Percentiles rank a stretch among this genome's conserved stretches.
phyloP scores from a whole-genome alignment of 148 eudicot genomes.

The Gaultheria prostrata region DNA sequence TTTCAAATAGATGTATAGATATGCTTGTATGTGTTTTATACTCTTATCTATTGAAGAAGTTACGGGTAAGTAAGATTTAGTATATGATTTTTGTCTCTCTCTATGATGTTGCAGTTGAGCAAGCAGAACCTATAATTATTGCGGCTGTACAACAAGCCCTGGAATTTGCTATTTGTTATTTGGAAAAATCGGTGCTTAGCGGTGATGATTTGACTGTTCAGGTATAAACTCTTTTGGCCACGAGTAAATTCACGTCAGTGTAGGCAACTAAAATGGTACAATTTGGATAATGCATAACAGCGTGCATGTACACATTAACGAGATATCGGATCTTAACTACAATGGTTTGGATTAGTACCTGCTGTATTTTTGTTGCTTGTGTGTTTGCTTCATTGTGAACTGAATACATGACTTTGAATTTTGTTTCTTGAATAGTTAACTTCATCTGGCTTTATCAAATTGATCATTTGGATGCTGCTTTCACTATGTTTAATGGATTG shows the following conservation, averaged over 20 bases:
- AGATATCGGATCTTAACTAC: not conserved
- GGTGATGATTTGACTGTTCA: conserved; percentile 65
- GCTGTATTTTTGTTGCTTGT: not conserved
- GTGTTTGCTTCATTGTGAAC: not conserved
- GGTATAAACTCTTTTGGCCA: conserved; percentile 42
- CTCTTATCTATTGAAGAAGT: not conserved
- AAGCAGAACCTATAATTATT: conserved; percentile 63
- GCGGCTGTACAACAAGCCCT: conserved; percentile 68
- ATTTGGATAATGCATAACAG: not conserved
- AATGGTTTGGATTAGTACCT: not conserved
- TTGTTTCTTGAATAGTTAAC: not conserved
- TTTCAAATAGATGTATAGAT: not conserved
- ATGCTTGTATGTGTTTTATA: not conserved
- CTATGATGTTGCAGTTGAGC: conserved; percentile 62
- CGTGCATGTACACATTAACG: not conserved
- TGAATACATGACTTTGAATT: not conserved
- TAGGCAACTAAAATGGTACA: not conserved
- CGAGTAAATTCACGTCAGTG: not conserved
- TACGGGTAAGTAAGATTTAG: not conserved
- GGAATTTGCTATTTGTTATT: conserved; percentile 71
- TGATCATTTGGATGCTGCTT: not conserved
- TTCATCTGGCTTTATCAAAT: not conserved
- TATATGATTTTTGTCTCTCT: not conserved
- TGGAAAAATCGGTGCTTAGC: conserved; percentile 55
- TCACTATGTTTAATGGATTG: not conserved